phyloP scores from a whole-genome alignment of 1,284 basidiomycete species.

The Leccinum olivaceoglutinosum region DNA sequence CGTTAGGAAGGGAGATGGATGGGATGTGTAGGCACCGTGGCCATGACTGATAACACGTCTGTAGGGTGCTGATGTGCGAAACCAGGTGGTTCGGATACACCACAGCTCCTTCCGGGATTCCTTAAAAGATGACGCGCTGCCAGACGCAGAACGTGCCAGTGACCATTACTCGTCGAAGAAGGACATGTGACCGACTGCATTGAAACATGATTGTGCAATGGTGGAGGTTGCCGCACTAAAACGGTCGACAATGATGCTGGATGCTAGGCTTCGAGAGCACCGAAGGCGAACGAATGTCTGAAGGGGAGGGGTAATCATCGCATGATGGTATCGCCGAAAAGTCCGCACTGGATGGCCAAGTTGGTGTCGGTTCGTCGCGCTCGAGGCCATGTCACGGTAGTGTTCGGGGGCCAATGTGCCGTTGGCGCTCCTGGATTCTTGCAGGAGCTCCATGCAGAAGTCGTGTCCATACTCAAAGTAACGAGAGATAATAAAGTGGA shows the following conservation, averaged over 20 bases:
- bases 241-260: constrained; percentile 53
- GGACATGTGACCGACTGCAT: constrained; percentile 70
- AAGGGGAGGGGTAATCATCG: constrained; percentile 69
- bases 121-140: constrained; percentile 40
- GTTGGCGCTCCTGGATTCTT: constrained; percentile 50
- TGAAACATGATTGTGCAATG: constrained; percentile 63
- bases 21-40: constrained; percentile 68
- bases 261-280: constrained; percentile 63
- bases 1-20: constrained; percentile 49
- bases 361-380: constrained; percentile 59
- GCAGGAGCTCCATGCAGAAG: constrained; percentile 73
- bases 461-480: constrained; percentile 87
- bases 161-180: constrained; percentile 84
- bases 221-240: constrained; percentile 58
- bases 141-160: constrained; percentile 36
- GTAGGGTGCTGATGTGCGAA: constrained; percentile 70
- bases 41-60: constrained; percentile 81
- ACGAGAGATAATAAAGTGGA: constrained; percentile 81
- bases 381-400: constrained; percentile 49
- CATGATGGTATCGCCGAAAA: constrained; percentile 57
- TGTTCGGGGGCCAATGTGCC: constrained; percentile 57
- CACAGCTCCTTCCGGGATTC: constrained; percentile 48
- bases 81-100: constrained; percentile 65
- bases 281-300: constrained; percentile 53
- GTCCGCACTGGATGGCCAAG: constrained; percentile 75